Base-by-base conservation (phyloP, 23 red algal genomes). In the Gracilariopsis chorda region DNA sequence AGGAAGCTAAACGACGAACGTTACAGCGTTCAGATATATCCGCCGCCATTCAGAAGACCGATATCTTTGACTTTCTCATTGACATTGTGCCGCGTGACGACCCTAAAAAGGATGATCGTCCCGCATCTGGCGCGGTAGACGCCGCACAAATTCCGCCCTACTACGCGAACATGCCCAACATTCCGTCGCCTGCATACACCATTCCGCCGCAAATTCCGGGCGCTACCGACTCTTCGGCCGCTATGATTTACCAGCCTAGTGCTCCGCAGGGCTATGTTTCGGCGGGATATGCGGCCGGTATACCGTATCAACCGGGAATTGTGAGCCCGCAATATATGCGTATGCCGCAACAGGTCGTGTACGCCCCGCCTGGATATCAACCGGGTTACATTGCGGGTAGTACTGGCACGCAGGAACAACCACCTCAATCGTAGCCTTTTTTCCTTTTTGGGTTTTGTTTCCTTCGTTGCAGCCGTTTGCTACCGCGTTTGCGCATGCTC, bases 61-160 rank as follows among this genome's bases (percentile, higher is more conserved):
- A 99, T 68, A 95, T 99, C 30, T 99, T 99, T 69, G 97, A 99
- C 91, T 99, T 99, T 80, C 84, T 99, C 25, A 99, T 99, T 48
- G 97, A 99, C 64, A 99, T 99, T 69, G 93, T 99, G 28, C 93
- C 97, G 5, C 40, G 93, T 2, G 94, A 99, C 39, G 97, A 99
- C 37, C 72, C 92, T 53, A 94, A 89, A 60, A 94, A 94, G 83
- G 92, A 94, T 51, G 82, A 79, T 52, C 70, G 81, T 48, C 80
- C 67, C 28, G 78, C 55, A 9, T 25, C 62, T 11, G 89, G 78
- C 32, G 64, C 70, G 25, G 78, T 76, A 30, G 89, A 76, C 78
- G 29, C 65, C 21, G 83, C 51, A 14, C 89, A 83, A 33, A 17
- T 48, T 32, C 85, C 76, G 78, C 42, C 74, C 62, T 43, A 47